Conservation (phyloP, 768 basidiomycete species). For the Pilatotrama ljubarskyi region DNA sequence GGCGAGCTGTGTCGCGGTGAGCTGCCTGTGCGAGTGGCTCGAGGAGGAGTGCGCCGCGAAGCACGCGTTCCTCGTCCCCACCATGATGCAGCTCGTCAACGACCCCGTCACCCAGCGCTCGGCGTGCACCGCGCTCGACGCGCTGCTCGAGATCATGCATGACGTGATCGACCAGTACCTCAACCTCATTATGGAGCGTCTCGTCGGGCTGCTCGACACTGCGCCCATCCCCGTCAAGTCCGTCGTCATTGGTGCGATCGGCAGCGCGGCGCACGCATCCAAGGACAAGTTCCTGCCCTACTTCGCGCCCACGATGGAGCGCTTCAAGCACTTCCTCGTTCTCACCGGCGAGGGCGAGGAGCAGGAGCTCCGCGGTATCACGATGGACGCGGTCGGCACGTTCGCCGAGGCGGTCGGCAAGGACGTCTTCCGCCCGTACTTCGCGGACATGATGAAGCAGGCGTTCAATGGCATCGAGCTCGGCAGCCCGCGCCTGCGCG, state of each 20-base stretch:
- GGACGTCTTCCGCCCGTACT: slow-evolving; percentile 93
- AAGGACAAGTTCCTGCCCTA: slow-evolving; percentile 90
- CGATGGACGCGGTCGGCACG: slow-evolving; percentile 98
- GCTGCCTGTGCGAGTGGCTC: slow-evolving; percentile 96
- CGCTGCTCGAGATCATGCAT: slow-evolving; percentile 90
- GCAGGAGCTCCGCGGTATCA: slow-evolving; percentile 91
- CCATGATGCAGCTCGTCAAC: slow-evolving; percentile 88
- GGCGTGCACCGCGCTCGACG: slow-evolving; percentile 97
- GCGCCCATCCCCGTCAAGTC: slow-evolving; percentile 88
- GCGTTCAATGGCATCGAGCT: slow-evolving; percentile 89
- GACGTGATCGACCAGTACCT: slow-evolving; percentile 92
- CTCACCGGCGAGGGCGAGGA: slow-evolving; percentile 90
- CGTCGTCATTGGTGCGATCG: slow-evolving; percentile 96
- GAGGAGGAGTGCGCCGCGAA: slow-evolving; percentile 88
- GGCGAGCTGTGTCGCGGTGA: slow-evolving; percentile 94
- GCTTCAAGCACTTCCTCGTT: slow-evolving; percentile 84
- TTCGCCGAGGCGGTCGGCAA: slow-evolving; percentile 96
- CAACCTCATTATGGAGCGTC: slow-evolving; percentile 90
- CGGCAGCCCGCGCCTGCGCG: slow-evolving; percentile 83
- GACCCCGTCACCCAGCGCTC: slow-evolving; percentile 84
- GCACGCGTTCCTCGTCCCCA: slow-evolving; percentile 86
- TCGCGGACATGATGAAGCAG: slow-evolving; percentile 93
- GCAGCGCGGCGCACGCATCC: slow-evolving; percentile 96
- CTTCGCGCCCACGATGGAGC: slow-evolving; percentile 89
- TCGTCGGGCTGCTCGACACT: slow-evolving; percentile 81